A percentile compares a stretch with the other conserved stretches of the same genome.
Conservation (phyloP, 345 rosid species). For the Lepidium africanum region DNA sequence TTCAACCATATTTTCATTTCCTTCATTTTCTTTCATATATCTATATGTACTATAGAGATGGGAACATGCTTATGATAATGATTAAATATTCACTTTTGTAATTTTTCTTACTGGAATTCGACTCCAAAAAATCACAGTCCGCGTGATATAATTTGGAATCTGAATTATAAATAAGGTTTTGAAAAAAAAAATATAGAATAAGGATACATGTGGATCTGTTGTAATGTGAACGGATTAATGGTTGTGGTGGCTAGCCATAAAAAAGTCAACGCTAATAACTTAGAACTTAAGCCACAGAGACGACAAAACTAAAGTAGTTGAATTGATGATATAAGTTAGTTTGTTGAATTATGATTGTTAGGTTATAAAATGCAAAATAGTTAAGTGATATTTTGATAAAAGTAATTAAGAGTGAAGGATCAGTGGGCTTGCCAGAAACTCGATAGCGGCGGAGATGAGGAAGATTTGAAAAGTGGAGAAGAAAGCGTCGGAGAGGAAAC, state of each 20-base stretch:
- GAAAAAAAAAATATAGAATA: no score
- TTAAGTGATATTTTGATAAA: neutral
- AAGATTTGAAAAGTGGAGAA: slow-evolving; percentile 54
- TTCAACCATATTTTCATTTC: neutral
- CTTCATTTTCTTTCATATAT: neutral
- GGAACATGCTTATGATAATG: no score
- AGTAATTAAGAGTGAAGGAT: neutral
- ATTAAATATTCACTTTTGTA: no score
- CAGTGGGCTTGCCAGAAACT: slow-evolving; percentile 50
- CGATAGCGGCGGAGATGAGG: slow-evolving; percentile 51
- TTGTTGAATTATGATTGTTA: neutral
- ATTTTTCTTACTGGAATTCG: no score
- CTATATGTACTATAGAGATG: neutral
- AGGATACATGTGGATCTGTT: slow-evolving; percentile 20
- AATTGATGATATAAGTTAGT: neutral
- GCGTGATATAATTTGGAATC: no score
- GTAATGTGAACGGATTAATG: slow-evolving; percentile 24
- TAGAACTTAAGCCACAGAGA: slow-evolving; percentile 11
- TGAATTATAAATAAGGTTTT: neutral
- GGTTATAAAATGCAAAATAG: neutral
- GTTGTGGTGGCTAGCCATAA: slow-evolving; percentile 9
- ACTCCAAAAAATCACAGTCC: no score
- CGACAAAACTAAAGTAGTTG: neutral
- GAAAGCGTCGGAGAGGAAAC: slow-evolving; percentile 74
- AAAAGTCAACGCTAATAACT: slow-evolving; percentile 27